Conservation (phyloP, 352 stramenopile species). For the Phytophthora sp. region DNA sequence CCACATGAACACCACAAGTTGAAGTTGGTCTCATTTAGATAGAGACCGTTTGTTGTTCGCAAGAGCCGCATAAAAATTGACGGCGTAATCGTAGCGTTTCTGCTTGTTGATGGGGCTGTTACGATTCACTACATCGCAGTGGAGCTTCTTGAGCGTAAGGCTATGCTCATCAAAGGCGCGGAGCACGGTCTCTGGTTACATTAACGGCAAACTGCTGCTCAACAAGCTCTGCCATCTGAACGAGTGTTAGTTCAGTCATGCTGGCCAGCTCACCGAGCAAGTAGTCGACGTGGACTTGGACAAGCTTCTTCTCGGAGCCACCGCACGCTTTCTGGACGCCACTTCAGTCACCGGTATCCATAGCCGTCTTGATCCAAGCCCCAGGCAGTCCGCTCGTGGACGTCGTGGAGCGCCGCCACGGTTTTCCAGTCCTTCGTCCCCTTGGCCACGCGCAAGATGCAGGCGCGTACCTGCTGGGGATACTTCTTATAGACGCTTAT, state of each 20-base stretch:
- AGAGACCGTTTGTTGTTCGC: background rate
- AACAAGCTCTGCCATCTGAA: constrained; percentile 2
- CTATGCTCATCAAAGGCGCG: background rate
- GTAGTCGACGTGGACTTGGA: too few relatives aligned
- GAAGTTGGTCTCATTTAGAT: background rate
- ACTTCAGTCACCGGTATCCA: background rate
- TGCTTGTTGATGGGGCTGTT: background rate
- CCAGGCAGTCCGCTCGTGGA: background rate
- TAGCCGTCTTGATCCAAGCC: constrained; percentile 1
- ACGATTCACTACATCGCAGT: background rate
- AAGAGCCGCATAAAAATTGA: background rate
- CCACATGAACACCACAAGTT: too few relatives aligned
- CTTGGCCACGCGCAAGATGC: background rate
- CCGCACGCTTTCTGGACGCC: too few relatives aligned
- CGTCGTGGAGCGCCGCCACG: background rate
- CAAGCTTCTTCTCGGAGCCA: too few relatives aligned
- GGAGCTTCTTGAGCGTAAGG: background rate
- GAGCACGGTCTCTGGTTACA: too few relatives aligned
- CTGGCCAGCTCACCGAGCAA: background rate
- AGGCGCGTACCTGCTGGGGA: too few relatives aligned
- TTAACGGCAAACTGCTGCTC: constrained; percentile 1
- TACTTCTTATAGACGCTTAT: too few relatives aligned
- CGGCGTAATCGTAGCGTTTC: background rate
- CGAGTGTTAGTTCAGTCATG: background rate
- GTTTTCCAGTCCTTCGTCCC: background rate